These are phyloP conservation scores for Hyaloscypha hepaticicola DNA, from an alignment of 495 filamentous ascomycete genomes.

Conservation along the genomic window DNA sequence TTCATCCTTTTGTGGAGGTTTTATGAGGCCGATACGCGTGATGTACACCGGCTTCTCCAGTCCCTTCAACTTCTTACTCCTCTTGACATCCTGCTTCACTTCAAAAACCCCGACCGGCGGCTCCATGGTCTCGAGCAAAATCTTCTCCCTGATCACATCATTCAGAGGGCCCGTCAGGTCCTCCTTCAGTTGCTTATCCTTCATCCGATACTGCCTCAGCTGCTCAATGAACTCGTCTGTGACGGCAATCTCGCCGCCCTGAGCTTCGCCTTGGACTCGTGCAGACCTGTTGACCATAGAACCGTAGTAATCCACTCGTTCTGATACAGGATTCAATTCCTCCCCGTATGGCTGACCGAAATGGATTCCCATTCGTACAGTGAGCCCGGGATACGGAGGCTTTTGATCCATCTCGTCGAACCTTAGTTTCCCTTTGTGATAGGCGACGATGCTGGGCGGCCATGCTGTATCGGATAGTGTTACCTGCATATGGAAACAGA, in stretches of 20 bases:
- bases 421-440: not conserved
- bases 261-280: slow-evolving; percentile 4
- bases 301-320: slow-evolving; percentile 14
- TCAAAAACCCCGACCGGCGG: too few species aligned
- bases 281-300: slow-evolving; percentile 4
- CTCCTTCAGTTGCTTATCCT: too few species aligned
- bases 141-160: too few species aligned
- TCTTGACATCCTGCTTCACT: too few species aligned
- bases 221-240: slow-evolving; percentile 14
- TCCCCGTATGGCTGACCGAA: not conserved
- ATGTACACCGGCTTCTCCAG: too few species aligned
- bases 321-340: not conserved
- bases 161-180: too few species aligned
- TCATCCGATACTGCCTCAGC: not conserved
- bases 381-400: not conserved
- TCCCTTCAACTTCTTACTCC: too few species aligned
- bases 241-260: slow-evolving; percentile 15
- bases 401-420: not conserved
- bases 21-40: too few species aligned
- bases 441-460: slow-evolving; percentile 5
- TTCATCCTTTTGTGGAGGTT: too few species aligned
- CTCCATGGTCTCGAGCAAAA: too few species aligned
- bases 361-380: slow-evolving; percentile 19
- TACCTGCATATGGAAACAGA: slow-evolving; percentile 7
- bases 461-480: not conserved